Evolutionary conservation across 176 grass and related monocot genomes (phyloP), one percentile per base, ranked within the genome.

Genomic region (Lolium rigidum): DNA sequence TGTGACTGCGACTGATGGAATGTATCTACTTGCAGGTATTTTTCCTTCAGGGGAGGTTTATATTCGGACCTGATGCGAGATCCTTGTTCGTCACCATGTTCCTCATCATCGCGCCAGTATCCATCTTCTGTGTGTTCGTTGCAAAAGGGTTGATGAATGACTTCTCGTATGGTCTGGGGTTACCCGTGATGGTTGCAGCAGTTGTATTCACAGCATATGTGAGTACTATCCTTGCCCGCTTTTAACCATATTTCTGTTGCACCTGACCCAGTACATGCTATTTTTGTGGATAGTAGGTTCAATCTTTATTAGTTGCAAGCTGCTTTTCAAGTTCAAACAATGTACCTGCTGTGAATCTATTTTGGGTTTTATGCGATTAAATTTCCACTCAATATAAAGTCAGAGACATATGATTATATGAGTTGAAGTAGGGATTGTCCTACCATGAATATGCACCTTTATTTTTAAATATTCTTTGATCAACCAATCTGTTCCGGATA

Each of bases 81-180:
- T 98, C 96, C n/a, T 79, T 95, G 83, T 95, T 95, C 85, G 82
- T 98, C 75, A 98, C 93, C 22, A 91, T 98, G 86, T 92, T 95
- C 73, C 93, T 98, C 59, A 95, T 98, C 69, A 80, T 95, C 1
- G 76, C 84, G 10, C 96, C 93, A 10, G 93, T 91, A 78, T 84
- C 91, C 5, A 77, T 98, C 60, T 98, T 98, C 77, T 98, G 93
- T 89, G 84, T 78, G 60, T 95, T 98, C 11, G 92, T 98, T 41
- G 93, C 90, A 9, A 95, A 79, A 56, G 80, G 91, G 83, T 80
- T 94, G 83, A 94, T 98, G 96, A 37, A 94, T 86, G 74, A 76
- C 28, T 98, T 98, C 76, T 98, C 96, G 82, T 88, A 98, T 90
- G 81, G 89, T 82, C 52, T 89, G 79, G 96, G 96, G 77, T 76